Conservation (phyloP, 208 protist species). For the Chromosphaera perkinsii region DNA sequence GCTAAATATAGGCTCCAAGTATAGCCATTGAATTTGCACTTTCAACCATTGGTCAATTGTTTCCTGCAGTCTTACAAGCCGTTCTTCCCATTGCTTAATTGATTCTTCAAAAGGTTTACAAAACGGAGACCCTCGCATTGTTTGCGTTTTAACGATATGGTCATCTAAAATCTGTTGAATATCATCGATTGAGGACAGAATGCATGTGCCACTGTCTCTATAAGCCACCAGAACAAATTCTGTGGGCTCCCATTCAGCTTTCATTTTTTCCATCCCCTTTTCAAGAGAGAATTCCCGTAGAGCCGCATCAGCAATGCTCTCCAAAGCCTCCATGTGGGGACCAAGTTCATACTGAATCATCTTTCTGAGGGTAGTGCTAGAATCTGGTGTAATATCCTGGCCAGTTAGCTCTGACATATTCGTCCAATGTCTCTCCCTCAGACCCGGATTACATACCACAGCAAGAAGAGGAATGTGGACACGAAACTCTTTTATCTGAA, state of each 20-base stretch:
- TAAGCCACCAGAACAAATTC: constrained; percentile 51
- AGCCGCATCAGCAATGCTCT: constrained; percentile 76
- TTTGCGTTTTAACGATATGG: too few relatives aligned
- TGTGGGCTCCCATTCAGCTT: constrained; percentile 67
- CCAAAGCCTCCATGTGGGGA: constrained; percentile 72
- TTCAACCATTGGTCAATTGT: too few relatives aligned
- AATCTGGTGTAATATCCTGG: constrained; percentile 62
- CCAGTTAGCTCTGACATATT: constrained; percentile 76
- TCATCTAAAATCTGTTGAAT: too few relatives aligned
- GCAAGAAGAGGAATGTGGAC: too few relatives aligned
- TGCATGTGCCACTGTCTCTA: constrained; percentile 72
- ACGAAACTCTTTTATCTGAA: too few relatives aligned
- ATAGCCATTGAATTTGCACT: too few relatives aligned
- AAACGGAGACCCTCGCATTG: too few relatives aligned
- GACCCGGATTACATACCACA: constrained; percentile 62
- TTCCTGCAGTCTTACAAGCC: too few relatives aligned
- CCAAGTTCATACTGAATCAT: constrained; percentile 59
- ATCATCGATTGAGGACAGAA: too few relatives aligned
- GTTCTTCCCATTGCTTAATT: too few relatives aligned
- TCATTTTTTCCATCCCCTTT: constrained; percentile 77
- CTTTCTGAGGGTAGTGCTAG: constrained; percentile 73
- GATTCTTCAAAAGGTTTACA: too few relatives aligned
- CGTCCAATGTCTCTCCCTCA: constrained; percentile 61
- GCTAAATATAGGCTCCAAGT: too few relatives aligned
- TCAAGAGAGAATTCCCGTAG: constrained; percentile 82